phyloP scores from a whole-genome alignment of 257 asterid genomes.

The Buddleja alternifolia region DNA sequence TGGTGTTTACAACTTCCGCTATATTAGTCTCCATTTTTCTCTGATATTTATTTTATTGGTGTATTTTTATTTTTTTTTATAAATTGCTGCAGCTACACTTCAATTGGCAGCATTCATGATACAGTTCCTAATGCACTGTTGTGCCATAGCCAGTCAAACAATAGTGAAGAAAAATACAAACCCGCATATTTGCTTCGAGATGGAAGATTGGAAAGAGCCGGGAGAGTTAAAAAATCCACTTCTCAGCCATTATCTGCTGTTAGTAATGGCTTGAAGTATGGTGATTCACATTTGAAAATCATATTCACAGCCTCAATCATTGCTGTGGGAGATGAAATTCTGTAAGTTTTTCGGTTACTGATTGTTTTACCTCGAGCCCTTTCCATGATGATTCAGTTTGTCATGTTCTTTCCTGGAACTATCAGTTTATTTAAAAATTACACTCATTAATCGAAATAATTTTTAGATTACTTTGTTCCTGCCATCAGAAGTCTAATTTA shows the following conservation, averaged over 20 bases:
- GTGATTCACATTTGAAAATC: conserved; percentile 42
- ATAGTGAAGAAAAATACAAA: conserved; percentile 54
- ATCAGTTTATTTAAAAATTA: background rate
- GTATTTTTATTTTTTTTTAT: conserved; percentile 22
- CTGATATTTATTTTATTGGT: background rate
- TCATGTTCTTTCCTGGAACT: background rate
- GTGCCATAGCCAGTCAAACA: conserved; percentile 46
- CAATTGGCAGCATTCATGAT: conserved; percentile 95
- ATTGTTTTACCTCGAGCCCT: background rate
- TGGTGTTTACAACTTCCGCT: background rate
- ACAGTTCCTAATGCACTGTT: conserved; percentile 83
- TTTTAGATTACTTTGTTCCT: background rate
- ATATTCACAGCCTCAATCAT: conserved; percentile 68
- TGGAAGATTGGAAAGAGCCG: conserved; percentile 96
- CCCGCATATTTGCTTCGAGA: conserved; percentile 89
- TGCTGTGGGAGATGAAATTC: conserved; percentile 89
- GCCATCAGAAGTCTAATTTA: background rate
- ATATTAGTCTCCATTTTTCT: background rate
- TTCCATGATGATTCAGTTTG: background rate
- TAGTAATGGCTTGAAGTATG: conserved; percentile 60
- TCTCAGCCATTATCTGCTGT: conserved; percentile 45
- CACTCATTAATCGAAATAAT: background rate
- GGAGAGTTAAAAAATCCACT: conserved; percentile 68
- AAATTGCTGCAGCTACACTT: conserved; percentile 72
- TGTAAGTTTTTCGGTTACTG: conserved; percentile 62